A percentile compares a stretch with the other conserved stretches of the same genome.
These are phyloP conservation scores for Citrus australasica DNA, from an alignment of 345 rosid genomes.

Conservation along the genomic window DNA sequence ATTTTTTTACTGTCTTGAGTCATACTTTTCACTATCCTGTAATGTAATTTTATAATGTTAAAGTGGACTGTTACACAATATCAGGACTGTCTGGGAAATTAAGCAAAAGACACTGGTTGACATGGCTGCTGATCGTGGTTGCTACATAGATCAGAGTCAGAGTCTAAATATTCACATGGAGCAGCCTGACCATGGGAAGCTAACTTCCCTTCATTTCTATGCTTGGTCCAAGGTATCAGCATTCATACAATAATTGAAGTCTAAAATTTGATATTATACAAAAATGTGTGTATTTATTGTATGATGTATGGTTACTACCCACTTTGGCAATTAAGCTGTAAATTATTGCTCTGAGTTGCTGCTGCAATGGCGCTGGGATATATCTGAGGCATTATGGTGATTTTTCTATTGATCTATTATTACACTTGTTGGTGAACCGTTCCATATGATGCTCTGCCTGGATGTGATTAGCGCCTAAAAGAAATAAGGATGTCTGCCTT, in stretches of 20 bases:
- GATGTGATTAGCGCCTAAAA: background rate
- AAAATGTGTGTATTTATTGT: background rate
- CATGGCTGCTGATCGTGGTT: slow-evolving; percentile 87
- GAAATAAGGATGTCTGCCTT: background rate
- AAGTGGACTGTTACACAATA: background rate
- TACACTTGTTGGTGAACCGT: background rate
- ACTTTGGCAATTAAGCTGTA: background rate
- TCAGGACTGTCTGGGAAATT: slow-evolving; percentile 95
- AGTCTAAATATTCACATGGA: slow-evolving; percentile 90
- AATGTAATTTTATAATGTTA: background rate
- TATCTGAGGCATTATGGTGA: background rate
- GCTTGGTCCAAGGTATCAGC: slow-evolving; percentile 77
- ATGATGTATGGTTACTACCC: background rate
- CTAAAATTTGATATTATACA: background rate
- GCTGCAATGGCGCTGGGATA: background rate
- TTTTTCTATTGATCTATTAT: background rate
- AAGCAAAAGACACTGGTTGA: slow-evolving; percentile 84
- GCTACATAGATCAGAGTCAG: slow-evolving; percentile 90
- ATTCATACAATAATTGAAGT: background rate
- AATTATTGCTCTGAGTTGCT: too few relatives aligned
- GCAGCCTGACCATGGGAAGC: slow-evolving; percentile 65
- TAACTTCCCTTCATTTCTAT: slow-evolving; percentile 75
- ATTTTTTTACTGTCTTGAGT: background rate
- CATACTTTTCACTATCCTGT: background rate
- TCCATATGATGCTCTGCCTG: background rate